Evolutionary conservation across 2,329 filamentous ascomycete genomes (phyloP), one percentile per base, ranked within the genome.

Genomic region (Aspergillus spinulosporus): DNA sequence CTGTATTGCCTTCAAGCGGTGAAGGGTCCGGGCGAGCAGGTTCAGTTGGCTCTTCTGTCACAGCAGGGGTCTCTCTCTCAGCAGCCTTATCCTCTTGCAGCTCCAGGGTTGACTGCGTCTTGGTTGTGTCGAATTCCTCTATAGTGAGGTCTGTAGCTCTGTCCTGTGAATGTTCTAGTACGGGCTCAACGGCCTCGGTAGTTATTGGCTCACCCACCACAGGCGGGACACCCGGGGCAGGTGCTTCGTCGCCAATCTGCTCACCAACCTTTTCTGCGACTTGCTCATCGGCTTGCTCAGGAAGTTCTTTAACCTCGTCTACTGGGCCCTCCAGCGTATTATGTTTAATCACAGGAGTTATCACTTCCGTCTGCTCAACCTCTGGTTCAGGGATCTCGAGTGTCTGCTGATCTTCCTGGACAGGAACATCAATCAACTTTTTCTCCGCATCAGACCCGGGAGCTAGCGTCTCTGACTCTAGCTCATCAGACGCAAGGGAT

Each of bases 401-500:
- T 6, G 51, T 48, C 26, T 50, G 52, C 4, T 9, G 7, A 36
- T 4, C 5, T 6, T 52, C 44, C 7, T 43, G 37, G 15, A 15
- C 31, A 2, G 49, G 37, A 36, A 29, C 14, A 49, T 49, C 49
- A 3, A 7, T 15, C n/a, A 14, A 15, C 14, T 42, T 37, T 39
- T 34, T 52, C 12, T 42, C 49, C 15, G 11, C 32, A 5, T n/a
- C 37, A 36, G 49, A 29, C 47, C 34, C 28, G 15, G 42, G 28
- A 42, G 36, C 11, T n/a, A 29, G 32, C 15, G 15, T n/a, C n/a
- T 29, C 15, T 3, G 43, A 8, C n/a, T 60, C 56, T 3, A 37
- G 5, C 11, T 60, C 56, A 15, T 54, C 52, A 5, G 14, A 3
- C 4, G 43, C 21, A 9, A 37, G 44, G 2, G 57, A 62, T 7